Evolutionary conservation across 73 alveolate genomes (phyloP), one percentile per base, ranked within the genome.

Genomic region (Paramecium primaurelia): DNA sequence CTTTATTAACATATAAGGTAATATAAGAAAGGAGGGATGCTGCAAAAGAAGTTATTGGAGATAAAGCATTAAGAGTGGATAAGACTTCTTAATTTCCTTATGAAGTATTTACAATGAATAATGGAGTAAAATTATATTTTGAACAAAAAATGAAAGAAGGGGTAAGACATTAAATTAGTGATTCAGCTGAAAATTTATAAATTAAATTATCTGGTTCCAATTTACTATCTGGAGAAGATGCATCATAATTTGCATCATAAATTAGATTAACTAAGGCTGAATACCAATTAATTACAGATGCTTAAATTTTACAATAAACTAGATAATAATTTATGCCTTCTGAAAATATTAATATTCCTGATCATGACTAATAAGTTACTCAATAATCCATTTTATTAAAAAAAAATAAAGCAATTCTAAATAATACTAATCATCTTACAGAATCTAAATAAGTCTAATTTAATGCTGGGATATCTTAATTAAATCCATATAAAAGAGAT

Each of bases 61-160:
- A 80, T 16, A 80, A 47, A 80, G 91, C 91, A 3, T 32, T 80
- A 42, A 80, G 37, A 80, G 6, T 44, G 1, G 91, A 80, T 47
- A 80, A 80, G 25, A 45, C 91, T 26, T 40, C 91, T 44, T 44
- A 80, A 80, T 80, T 80, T 47, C 91, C 91, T 26, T 80, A 80
- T 80, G 91, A 80, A 32, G 34, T 26, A 26, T 80, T 80, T 45
- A 42, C 91, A 45, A 80, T 80, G 91, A 80, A 40, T 80, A 80
- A 80, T 80, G 91, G 91, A 25, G 91, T 80, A 11, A 80, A 49
- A 80, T 45, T 80, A 49, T 44, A 32, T 10, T 80, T 14, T 49
- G 91, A 80, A 44, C 37, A 42, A 9, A 80, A 80, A 36, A 42
- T 80, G 71, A 80, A 80, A 10, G 91, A 80, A 45, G 91, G 91